phyloP scores from a whole-genome alignment of 441 rosid species.

The Mallotus japonicus region DNA sequence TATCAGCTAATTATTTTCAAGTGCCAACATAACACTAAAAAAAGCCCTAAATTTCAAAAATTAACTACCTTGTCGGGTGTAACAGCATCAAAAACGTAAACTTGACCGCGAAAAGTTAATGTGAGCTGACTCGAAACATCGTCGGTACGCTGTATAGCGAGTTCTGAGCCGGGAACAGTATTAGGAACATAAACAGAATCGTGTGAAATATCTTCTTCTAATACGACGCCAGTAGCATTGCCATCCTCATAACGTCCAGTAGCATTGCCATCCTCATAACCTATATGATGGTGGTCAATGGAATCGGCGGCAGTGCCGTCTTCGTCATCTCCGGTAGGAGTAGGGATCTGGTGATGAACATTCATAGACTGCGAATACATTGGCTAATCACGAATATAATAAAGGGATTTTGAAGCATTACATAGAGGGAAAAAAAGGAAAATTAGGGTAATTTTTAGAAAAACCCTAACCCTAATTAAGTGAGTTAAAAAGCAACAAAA shows the following conservation, averaged over 20 bases:
- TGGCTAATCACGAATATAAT: constrained; percentile 29
- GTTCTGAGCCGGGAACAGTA: constrained; percentile 32
- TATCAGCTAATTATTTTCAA: no score
- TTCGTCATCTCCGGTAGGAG: constrained; percentile 42
- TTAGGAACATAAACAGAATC: constrained; percentile 50
- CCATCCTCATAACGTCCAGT: constrained; percentile 24
- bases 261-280: constrained; percentile 43
- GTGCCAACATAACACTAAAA: background rate
- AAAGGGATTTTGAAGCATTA: constrained; percentile 36
- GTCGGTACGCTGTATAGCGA: constrained; percentile 28
- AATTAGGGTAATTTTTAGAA: background rate
- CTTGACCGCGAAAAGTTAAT: constrained; percentile 89
- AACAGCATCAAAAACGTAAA: constrained; percentile 85
- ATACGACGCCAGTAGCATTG: constrained; percentile 41
- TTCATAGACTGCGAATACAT: constrained; percentile 69
- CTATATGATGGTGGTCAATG: constrained; percentile 40
- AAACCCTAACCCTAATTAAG: constrained; percentile 39
- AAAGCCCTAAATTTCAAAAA: constrained; percentile 19
- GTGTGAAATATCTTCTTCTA: constrained; percentile 55
- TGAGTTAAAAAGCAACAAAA: background rate
- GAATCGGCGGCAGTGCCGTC: constrained; percentile 44
- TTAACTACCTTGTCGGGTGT: constrained; percentile 69
- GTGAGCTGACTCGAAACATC: constrained; percentile 71
- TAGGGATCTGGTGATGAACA: constrained; percentile 50
- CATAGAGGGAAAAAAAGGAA: constrained; percentile 3